phyloP scores from a whole-genome alignment of 208 protist genomes.

The Willaertia magna region DNA sequence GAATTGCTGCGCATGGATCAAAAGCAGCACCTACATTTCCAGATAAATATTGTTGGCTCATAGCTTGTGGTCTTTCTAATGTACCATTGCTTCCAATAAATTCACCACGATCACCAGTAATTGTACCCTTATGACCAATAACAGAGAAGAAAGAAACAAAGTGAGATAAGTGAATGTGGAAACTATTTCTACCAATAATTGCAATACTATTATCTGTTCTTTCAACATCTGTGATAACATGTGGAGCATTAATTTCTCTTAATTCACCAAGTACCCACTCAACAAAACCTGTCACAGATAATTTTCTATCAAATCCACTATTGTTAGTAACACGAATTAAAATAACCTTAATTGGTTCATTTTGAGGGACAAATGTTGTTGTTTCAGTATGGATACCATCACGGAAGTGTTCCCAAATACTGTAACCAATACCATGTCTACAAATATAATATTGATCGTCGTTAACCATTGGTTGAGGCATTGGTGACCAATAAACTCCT shows the following conservation, averaged over 20 bases:
- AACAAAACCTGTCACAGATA: not conserved
- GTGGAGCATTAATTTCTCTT: not conserved
- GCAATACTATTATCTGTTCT: not conserved
- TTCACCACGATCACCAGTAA: not conserved
- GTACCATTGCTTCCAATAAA: constrained; percentile 1
- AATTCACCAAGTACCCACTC: constrained; percentile 4
- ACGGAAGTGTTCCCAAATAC: not conserved
- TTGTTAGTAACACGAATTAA: not conserved
- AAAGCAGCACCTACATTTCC: constrained; percentile 3
- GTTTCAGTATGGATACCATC: not conserved
- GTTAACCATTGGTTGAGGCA: not conserved
- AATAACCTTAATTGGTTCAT: constrained; percentile 6
- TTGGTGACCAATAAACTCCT: not conserved
- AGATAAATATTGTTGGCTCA: not conserved
- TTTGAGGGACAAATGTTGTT: not conserved
- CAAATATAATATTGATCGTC: not conserved
- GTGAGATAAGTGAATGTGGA: not conserved
- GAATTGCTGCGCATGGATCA: not conserved
- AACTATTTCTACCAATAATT: not conserved
- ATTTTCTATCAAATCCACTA: not conserved
- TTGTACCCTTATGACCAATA: not conserved
- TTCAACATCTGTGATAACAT: constrained; percentile 9
- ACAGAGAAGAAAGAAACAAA: not conserved
- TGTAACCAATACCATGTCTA: constrained; percentile 6
- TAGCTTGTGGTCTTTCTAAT: not conserved